These are phyloP conservation scores for Paraglomus brasilianum DNA, from an alignment of 192 early-diverging fungal genomes.

Conservation along the genomic window DNA sequence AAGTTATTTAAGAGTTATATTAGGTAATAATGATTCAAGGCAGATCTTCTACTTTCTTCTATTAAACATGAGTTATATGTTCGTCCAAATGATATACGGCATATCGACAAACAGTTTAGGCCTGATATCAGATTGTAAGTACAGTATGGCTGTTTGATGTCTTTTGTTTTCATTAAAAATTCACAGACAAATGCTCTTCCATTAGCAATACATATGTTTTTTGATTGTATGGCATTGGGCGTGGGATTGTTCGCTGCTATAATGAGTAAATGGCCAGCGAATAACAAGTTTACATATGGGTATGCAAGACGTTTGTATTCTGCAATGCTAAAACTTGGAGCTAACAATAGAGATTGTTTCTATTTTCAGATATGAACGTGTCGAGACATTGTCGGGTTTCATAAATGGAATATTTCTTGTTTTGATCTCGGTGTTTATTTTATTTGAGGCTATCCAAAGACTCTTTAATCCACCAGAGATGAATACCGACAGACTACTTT, in stretches of 20 bases:
- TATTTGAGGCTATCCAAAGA: conserved; percentile 88
- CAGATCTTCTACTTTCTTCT: conserved; percentile 93
- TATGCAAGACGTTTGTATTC: conserved; percentile 37
- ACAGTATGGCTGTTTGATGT: background rate
- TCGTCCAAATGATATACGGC: conserved; percentile 82
- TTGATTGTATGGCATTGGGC: conserved; percentile 90
- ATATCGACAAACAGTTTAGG: conserved; percentile 83
- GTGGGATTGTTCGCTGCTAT: conserved; percentile 86
- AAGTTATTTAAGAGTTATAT: conserved; percentile 51
- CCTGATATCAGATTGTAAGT: conserved; percentile 81
- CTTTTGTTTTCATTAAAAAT: background rate
- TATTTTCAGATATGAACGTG: conserved; percentile 72
- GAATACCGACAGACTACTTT: conserved; percentile 78
- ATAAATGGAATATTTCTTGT: conserved; percentile 90
- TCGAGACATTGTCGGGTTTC: conserved; percentile 92
- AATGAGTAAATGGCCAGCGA: conserved; percentile 89
- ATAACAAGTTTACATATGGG: conserved; percentile 75
- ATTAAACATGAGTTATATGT: conserved; percentile 91
- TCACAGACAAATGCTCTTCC: conserved; percentile 1
- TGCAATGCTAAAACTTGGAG: conserved; percentile 8
- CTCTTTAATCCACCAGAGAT: conserved; percentile 83
- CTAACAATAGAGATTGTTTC: background rate
- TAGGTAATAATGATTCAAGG: conserved; percentile 73
- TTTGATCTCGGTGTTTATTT: conserved; percentile 84
- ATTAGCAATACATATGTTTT: conserved; percentile 95